These are phyloP conservation scores for Leishmania tarentolae DNA, from an alignment of 208 protist genomes.

Conservation along the genomic window DNA sequence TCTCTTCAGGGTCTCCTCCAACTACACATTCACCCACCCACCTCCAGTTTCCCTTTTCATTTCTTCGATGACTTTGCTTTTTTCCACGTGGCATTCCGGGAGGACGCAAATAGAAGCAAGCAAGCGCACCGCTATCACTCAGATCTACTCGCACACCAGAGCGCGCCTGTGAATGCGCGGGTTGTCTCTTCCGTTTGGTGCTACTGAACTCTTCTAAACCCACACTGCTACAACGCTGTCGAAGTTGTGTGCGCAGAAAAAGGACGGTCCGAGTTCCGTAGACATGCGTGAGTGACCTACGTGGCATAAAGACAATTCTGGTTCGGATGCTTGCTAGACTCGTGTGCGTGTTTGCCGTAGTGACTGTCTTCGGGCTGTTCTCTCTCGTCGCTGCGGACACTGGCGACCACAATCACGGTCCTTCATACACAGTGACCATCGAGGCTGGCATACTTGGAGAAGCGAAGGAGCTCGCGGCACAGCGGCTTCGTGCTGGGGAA, in stretches of 20 bases:
- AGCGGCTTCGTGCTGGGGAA: conserved; percentile 12
- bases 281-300: too few relatives aligned
- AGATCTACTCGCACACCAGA: not conserved
- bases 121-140: not conserved
- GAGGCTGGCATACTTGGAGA: conserved; percentile 28
- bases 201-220: not conserved
- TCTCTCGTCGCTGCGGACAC: not conserved
- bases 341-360: not conserved
- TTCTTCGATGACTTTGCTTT: not conserved
- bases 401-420: not conserved
- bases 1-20: not conserved
- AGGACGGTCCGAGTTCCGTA: not conserved
- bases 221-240: not conserved
- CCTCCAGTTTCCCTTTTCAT: not conserved
- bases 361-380: not conserved
- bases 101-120: not conserved
- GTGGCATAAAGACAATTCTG: not conserved
- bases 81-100: not conserved
- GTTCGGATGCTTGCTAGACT: not conserved
- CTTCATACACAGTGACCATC: not conserved
- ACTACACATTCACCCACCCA: not conserved
- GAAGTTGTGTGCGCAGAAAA: not conserved
- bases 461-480: conserved; percentile 7
- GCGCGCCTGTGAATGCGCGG: not conserved
- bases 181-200: not conserved